A percentile compares a stretch with the other conserved stretches of the same genome.
Evolutionary conservation across 2,329 filamentous ascomycete genomes (phyloP).

Genomic region (Epichloe aotearoae): DNA sequence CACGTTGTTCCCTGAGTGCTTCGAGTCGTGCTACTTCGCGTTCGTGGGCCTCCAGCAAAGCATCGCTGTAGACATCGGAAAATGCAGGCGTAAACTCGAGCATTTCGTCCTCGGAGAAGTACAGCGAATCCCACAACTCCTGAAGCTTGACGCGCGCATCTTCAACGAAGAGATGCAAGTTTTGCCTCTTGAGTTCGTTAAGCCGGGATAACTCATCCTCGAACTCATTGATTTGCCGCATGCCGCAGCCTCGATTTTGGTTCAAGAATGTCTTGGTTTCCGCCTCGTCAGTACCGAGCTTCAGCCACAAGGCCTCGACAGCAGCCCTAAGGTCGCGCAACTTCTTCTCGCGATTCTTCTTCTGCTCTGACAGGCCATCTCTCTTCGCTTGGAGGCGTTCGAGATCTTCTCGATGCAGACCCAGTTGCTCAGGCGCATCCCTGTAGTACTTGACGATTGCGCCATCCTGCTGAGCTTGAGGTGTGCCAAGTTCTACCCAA

Average conservation of each 20-base stretch:
- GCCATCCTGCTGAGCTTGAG: constrained; percentile 81
- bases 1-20: constrained; percentile 71
- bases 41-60: constrained; percentile 87
- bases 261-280: constrained; percentile 80
- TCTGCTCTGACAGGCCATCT: constrained; percentile 79
- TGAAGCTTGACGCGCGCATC: constrained; percentile 84
- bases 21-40: constrained; percentile 76
- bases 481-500: constrained; percentile 90
- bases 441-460: constrained; percentile 81
- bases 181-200: constrained; percentile 88
- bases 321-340: constrained; percentile 61
- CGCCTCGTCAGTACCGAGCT: constrained; percentile 66
- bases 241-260: constrained; percentile 76
- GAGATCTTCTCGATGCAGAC: constrained; percentile 79
- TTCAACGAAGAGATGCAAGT: constrained; percentile 90
- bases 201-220: constrained; percentile 78
- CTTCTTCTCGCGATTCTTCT: constrained; percentile 65
- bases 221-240: constrained; percentile 89
- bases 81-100: constrained; percentile 94
- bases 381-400: constrained; percentile 56
- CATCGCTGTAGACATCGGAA: constrained; percentile 93
- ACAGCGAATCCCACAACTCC: constrained; percentile 87
- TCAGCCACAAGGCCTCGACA: constrained; percentile 83
- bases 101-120: constrained; percentile 97
- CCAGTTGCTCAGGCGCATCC: constrained; percentile 85